Conservation (phyloP, 139 green algal genomes). For the Coccomyxa sp. region DNA sequence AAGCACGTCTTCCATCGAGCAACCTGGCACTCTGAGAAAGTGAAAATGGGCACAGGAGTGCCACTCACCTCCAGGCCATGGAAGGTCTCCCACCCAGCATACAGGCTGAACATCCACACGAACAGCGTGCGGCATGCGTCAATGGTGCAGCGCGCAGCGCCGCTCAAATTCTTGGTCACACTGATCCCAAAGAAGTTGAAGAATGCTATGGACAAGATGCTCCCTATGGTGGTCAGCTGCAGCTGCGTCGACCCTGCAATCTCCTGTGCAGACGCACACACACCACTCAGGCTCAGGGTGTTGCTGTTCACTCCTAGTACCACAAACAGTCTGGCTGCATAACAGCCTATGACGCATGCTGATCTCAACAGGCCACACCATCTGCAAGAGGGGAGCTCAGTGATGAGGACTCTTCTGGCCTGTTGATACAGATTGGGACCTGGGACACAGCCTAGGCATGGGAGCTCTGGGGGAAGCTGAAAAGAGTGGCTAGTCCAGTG, state of each 20-base stretch:
- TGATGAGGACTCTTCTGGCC: no score
- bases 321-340: no score
- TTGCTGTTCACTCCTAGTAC: no score
- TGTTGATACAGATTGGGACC: no score
- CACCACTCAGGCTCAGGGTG: not conserved
- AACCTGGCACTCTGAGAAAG: no score
- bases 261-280: not conserved
- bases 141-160: constrained; percentile 70
- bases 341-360: no score
- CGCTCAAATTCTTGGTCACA: constrained; percentile 65
- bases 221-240: constrained; percentile 17
- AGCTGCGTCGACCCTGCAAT: constrained; percentile 15
- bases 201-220: constrained; percentile 62
- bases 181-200: constrained; percentile 84
- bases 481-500: not conserved
- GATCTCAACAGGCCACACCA: no score
- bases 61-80: constrained; percentile 56
- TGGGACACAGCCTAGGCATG: no score
- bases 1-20: not conserved
- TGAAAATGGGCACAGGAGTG: not conserved
- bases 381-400: no score
- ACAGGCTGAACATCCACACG: constrained; percentile 72
- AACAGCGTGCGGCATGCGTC: constrained; percentile 77
- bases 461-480: no score
- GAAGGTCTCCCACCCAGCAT: constrained; percentile 79